Evolutionary conservation across 345 rosid genomes (phyloP).

Genomic region (Brassica nigra): DNA sequence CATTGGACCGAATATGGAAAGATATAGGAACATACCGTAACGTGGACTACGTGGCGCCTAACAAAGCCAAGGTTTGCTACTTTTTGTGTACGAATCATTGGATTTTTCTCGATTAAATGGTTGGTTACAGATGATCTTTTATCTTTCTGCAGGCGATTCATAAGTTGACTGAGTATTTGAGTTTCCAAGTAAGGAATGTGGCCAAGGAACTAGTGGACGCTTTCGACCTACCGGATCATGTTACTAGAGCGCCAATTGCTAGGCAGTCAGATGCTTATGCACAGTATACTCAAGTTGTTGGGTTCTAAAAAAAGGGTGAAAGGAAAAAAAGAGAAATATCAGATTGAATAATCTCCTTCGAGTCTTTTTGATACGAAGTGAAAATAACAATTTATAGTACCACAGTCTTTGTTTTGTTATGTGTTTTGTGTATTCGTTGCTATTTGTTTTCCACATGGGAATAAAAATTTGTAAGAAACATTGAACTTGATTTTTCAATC

Average conservation of each 20-base stretch:
- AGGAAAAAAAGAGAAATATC: background rate
- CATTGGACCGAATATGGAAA: constrained; percentile 90
- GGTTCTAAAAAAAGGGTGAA: constrained; percentile 48
- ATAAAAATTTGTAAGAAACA: background rate
- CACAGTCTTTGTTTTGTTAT: background rate
- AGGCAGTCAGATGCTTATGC: constrained; percentile 91
- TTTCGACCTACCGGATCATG: constrained; percentile 75
- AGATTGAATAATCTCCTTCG: constrained; percentile 12
- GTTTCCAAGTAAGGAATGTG: constrained; percentile 86
- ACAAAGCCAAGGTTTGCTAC: constrained; percentile 87
- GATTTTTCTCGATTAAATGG: background rate
- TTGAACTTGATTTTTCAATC: background rate
- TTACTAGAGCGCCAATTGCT: constrained; percentile 93
- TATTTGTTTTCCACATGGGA: background rate
- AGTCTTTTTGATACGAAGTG: constrained; percentile 8
- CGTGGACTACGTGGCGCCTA: constrained; percentile 94
- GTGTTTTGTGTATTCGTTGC: background rate
- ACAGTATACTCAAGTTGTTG: constrained; percentile 81
- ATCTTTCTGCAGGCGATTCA: constrained; percentile 70
- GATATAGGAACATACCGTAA: constrained; percentile 94
- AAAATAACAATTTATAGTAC: background rate
- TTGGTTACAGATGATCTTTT: background rate
- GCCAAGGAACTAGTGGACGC: constrained; percentile 84
- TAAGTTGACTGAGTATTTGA: constrained; percentile 76
- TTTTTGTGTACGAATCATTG: background rate